Base-by-base conservation (phyloP, 331 rosid genomes). In the Spiraea crenata region DNA sequence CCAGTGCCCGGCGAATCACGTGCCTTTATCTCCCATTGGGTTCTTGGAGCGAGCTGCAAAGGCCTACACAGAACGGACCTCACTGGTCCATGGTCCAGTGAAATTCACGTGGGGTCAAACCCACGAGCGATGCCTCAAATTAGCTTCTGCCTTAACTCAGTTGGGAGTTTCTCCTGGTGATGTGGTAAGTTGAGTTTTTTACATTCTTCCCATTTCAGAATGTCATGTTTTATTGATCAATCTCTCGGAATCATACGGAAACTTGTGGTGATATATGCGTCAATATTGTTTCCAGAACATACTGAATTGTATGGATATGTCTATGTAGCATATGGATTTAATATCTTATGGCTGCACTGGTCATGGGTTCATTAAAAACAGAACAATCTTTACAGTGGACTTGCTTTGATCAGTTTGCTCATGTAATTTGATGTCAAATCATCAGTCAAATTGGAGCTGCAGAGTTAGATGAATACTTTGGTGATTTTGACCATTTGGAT, bases 11-110 rank as follows among this genome's bases (percentile, higher is more conserved):
- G 98, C 96, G 12, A 93, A 93, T 74, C 69, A 66, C 35, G 80
- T 38, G 49, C 92, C 98, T 59, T 56, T 93, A 77, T 79, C 98
- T 69, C 97, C 98, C 1, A 44, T 93, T 39, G 72, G 74, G 67
- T 93, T 93, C 77, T 51, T 93, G 74, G 96, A 90, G 72, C 83
- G 93, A 82, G 88, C 98, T 20, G 87, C 97, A 0, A 84, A 76
- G 75, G 86, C 74, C 55, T 85, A 87, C 71, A 44, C 79, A 31
- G 83, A 88, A 65, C 63, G 83, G 52, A 82, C 88, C 46, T 90
- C 97, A 5, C 51, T 93, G 13, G 77, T 93, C 7, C 83, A 87
- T 74, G 97, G 92, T 48, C 62, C 80, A 62, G 7, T 74, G 74
- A 73, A 63, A 31, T 78, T 82, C 78, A 85, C 76, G 0, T 93